Base-by-base conservation (phyloP, 2,329 filamentous ascomycete genomes). In the Zymoseptoria passerinii region DNA sequence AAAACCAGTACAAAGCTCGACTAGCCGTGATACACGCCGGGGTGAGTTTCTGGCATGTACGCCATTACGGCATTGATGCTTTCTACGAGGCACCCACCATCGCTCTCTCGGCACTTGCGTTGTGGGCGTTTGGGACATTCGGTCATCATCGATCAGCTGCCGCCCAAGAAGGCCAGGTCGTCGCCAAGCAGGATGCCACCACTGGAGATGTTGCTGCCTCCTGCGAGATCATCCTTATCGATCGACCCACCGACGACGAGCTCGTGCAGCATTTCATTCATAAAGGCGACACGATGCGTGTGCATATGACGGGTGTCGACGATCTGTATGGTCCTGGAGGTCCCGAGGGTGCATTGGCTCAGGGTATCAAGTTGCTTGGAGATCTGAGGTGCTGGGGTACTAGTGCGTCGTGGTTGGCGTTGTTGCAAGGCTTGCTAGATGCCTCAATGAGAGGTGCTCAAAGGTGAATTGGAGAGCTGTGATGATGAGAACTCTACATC, bases 11-110 rank as follows among this genome's bases (percentile, higher is more conserved):
- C 66, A 83, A 83, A 70, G 80, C 80, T n/a, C 75, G 80, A n/a
- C 71, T 82, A 0, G 77, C 79, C n/a, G 74, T 80, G 40, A 75
- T 83, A 6, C 81, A 83, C 62, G 78, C 80, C 3, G 81, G 80
- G 2, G 75, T 75, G 3, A 67, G 78, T 0, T 78, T 81, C 60
- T 81, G 79, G 77, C 78, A 82, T 59, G 71, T 82, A 0, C 75
- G 79, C 18, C 72, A 78, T 16, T 81, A 78, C 63, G 77, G 76
- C 2, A 72, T 73, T 1, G 75, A 76, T 61, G 75, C 73, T 10
- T 80, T 81, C 61, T 88, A 89, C 68, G 82, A 83, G 64, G 83
- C 85, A 0, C 80, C 88, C 2, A 82, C 81, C 0, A 78, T 88
- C 0, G 85, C 87, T 63, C 84, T 89, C 63, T 84, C 83, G 3